These are phyloP conservation scores for Arthroderma sp. DNA, from an alignment of 2,329 filamentous ascomycete genomes.

Conservation along the genomic window DNA sequence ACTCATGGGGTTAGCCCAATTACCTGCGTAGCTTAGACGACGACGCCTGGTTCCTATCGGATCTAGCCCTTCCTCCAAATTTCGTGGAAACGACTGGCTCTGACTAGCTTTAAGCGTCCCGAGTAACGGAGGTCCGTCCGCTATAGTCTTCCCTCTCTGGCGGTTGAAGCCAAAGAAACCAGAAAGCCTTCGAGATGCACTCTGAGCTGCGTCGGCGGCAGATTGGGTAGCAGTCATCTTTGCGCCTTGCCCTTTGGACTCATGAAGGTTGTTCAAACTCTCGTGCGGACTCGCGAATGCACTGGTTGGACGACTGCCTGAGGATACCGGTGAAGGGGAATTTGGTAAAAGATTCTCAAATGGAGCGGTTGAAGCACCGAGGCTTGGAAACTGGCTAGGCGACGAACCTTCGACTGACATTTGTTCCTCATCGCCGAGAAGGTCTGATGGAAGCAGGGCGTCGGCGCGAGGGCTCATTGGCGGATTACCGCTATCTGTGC, in stretches of 20 bases:
- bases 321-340: constrained; percentile 33
- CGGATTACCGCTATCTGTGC: constrained; percentile 43
- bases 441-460: constrained; percentile 46
- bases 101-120: constrained; percentile 47
- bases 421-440: constrained; percentile 44
- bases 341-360: constrained; percentile 23
- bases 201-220: constrained; percentile 28
- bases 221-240: constrained; percentile 3
- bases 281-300: constrained; percentile 36
- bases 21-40: constrained; percentile 44
- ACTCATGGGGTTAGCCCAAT: constrained; percentile 39
- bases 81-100: constrained; percentile 51
- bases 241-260: constrained; percentile 14
- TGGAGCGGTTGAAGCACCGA: constrained; percentile 13
- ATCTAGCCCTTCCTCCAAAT: constrained; percentile 39
- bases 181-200: constrained; percentile 41
- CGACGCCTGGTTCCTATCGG: constrained; percentile 37
- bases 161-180: constrained; percentile 45
- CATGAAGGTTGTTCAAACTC: constrained; percentile 24
- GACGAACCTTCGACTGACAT: constrained; percentile 1
- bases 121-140: constrained; percentile 43
- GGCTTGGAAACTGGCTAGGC: constrained; percentile 8
- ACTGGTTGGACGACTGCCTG: constrained; percentile 30
- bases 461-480: constrained; percentile 53
- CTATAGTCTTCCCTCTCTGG: constrained; percentile 47